A percentile compares a stretch with the other conserved stretches of the same genome.
phyloP scores from a whole-genome alignment of 148 eudicot genomes.

The Silene latifolia region DNA sequence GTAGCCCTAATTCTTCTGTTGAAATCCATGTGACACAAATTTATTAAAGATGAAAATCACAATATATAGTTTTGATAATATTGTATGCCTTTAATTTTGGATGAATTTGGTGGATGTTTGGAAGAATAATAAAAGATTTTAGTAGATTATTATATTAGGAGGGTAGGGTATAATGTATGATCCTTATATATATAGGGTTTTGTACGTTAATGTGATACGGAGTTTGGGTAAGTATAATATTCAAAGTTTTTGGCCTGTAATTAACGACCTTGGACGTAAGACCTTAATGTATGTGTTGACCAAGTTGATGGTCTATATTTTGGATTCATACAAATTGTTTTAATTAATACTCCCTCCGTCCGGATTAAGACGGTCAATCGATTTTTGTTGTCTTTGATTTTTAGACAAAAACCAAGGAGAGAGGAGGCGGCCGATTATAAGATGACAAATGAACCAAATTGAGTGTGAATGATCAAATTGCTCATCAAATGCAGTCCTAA shows the following conservation, averaged over 20 bases:
- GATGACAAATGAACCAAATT: no score
- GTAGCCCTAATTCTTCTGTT: neutral
- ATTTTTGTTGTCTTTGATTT: no score
- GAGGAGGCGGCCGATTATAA: no score
- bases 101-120: neutral
- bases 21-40: neutral
- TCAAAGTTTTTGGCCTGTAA: constrained; percentile 11
- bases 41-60: neutral
- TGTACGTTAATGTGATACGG: neutral
- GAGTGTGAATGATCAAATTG: no score
- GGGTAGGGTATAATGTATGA: neutral
- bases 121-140: no score
- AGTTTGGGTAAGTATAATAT: constrained; percentile 9
- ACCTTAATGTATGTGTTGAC: constrained; percentile 20
- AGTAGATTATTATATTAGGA: neutral
- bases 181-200: neutral
- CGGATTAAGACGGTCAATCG: no score
- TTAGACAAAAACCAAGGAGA: no score
- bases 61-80: neutral
- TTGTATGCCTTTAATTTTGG: neutral
- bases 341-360: no score
- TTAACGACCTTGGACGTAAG: constrained; percentile 24
- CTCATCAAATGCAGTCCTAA: no score
- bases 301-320: constrained; percentile 16
- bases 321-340: no score